Percentiles rank a stretch among this genome's conserved stretches.
These are phyloP conservation scores for Peronospora tabacina DNA, from an alignment of 352 stramenopile genomes.

Conservation along the genomic window DNA sequence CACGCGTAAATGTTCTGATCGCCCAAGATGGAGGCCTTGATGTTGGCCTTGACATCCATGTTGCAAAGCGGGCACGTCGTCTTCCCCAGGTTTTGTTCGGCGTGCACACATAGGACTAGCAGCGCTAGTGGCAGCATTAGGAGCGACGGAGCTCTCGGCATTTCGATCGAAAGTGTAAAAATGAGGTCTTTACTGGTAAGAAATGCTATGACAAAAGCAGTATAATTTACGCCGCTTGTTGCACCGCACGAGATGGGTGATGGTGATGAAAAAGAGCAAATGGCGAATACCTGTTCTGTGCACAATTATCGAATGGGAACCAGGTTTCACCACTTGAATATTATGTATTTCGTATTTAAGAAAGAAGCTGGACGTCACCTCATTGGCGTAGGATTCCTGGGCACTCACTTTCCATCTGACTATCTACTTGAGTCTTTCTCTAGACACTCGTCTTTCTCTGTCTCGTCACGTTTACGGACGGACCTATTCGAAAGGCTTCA, in stretches of 20 bases:
- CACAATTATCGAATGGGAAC: slow-evolving; percentile 1
- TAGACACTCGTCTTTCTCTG: slow-evolving; percentile 10
- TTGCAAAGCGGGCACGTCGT: slow-evolving; percentile 48
- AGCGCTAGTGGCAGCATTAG: slow-evolving; percentile 20
- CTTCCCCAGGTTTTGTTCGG: slow-evolving; percentile 49
- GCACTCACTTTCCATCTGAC: too few relatives aligned
- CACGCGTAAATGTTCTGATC: slow-evolving; percentile 74
- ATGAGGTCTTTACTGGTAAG: slow-evolving; percentile 5
- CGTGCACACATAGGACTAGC: slow-evolving; percentile 22
- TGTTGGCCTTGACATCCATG: slow-evolving; percentile 46
- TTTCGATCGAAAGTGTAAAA: slow-evolving; percentile 15
- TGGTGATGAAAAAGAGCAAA: background rate
- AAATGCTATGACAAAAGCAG: slow-evolving; percentile 3
- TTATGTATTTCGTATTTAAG: too few relatives aligned
- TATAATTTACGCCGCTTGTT: too few relatives aligned
- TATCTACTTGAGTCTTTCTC: too few relatives aligned
- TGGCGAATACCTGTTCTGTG: background rate
- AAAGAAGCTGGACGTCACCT: too few relatives aligned
- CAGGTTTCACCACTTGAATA: background rate
- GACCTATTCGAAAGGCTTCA: background rate
- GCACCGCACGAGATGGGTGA: too few relatives aligned
- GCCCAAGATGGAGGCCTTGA: slow-evolving; percentile 61
- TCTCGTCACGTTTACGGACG: slow-evolving; percentile 7
- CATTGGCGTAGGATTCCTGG: too few relatives aligned
- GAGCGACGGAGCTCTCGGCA: slow-evolving; percentile 18